Base-by-base conservation (phyloP, 2,329 filamentous ascomycete genomes). In the Beauveria australis region DNA sequence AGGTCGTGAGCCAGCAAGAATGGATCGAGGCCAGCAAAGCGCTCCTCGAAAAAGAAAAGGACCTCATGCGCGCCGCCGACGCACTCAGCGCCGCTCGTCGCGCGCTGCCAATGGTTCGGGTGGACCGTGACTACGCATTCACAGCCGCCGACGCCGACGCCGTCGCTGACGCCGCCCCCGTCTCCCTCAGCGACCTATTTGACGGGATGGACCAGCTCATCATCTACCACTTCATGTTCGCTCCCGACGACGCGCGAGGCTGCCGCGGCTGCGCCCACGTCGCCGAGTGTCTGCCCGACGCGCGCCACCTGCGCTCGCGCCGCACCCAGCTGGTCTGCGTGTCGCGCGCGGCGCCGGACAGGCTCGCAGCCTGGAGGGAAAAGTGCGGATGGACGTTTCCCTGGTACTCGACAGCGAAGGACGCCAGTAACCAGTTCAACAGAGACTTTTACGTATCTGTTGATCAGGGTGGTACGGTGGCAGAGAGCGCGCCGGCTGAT, bases 201-300 rank as follows among this genome's bases (percentile, higher is more conserved):
- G 66, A 66, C 5, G 67, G 66, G 55, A 69, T 69, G 30, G 67
- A 71, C 30, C 71, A 75, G 59, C 69, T 78, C 61, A 69, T 76
- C 49, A 62, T 79, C 41, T 78, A 78, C 64, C 76, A 79, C 66
- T 79, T 78, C 70, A 79, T 79, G 77, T 76, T 78, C 60, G 66
- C 63, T 0, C 73, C 75, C 2, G 63, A 67, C 3, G 65, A 70
- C 1, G 67, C 72, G 3, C 61, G 65, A 6, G 76, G 70, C 28
- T 79, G 76, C 61, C 62, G 66, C 18, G 75, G 73, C 5, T 79
- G 75, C 64, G 70, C 70, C 8, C 72, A 76, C 51, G 64, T 72
- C 18, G 71, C 69, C 41, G 76, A 79, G 41, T 69, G 73, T 48
- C 66, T 78, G 18, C 75, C 76, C 0, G 67, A 71, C 28, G 67